Evolutionary conservation across 139 green algal genomes (phyloP).

Genomic region (Micractinium conductrix): DNA sequence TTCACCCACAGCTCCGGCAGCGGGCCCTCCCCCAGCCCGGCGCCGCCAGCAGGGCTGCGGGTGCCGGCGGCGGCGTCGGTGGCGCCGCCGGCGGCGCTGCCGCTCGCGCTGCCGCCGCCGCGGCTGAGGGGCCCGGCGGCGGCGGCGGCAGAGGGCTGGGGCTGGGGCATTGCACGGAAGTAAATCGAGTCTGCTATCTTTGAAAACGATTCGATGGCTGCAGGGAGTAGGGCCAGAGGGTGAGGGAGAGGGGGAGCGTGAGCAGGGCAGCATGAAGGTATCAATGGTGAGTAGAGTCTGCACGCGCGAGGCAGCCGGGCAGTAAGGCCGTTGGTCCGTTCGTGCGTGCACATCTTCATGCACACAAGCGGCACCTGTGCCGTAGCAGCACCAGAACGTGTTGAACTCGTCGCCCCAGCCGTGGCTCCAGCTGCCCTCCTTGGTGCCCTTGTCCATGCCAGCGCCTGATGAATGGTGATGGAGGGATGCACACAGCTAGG

Average conservation of each 20-base stretch:
- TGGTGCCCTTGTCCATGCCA: constrained; percentile 42
- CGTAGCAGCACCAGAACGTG: constrained; percentile 82
- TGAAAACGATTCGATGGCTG: constrained; percentile 61
- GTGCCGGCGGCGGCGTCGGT: background rate
- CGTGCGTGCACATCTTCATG: background rate
- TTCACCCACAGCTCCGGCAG: constrained; percentile 48
- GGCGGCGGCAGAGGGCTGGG: background rate
- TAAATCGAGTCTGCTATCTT: constrained; percentile 78
- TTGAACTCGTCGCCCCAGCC: constrained; percentile 58
- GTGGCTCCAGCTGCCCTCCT: constrained; percentile 36
- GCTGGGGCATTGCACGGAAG: constrained; percentile 40
- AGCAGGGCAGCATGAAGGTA: background rate
- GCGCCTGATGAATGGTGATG: background rate
- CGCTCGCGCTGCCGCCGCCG: background rate
- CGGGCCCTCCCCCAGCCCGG: background rate
- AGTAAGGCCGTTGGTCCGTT: background rate
- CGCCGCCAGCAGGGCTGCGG: background rate
- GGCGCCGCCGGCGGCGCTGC: background rate
- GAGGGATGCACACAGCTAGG: too few species aligned
- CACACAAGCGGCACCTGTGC: constrained; percentile 32
- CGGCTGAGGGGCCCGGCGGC: too few species aligned
- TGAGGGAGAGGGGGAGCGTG: background rate
- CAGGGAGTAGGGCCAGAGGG: background rate
- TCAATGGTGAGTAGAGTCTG: background rate
- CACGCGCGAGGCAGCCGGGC: background rate